phyloP scores from a whole-genome alignment of 108 stramenopile species.

The Cyclotella sp. region DNA sequence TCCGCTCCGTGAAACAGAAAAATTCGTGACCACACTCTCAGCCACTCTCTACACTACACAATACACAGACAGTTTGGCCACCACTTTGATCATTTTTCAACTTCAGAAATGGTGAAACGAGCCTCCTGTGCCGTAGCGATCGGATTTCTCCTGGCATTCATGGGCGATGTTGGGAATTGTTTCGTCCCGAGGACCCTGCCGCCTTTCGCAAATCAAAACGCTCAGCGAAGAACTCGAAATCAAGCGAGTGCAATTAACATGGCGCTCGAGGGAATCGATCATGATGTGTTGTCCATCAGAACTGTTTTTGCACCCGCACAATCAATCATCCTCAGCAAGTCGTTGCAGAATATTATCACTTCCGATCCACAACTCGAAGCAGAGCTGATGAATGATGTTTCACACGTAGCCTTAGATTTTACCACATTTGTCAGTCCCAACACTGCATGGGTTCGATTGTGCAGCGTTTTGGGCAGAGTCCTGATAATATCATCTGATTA shows the following conservation, averaged over 20 bases:
- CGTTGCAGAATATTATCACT: slow-evolving; percentile 17
- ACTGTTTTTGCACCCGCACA: background rate
- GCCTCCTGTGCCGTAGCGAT: no score
- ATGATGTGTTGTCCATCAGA: no score
- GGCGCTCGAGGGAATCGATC: background rate
- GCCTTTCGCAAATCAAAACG: no score
- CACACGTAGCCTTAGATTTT: slow-evolving; percentile 55
- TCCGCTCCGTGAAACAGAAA: no score
- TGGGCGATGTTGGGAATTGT: no score
- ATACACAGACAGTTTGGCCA: no score
- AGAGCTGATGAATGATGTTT: slow-evolving; percentile 46
- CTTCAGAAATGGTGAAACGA: no score
- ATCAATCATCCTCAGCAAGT: slow-evolving; percentile 3
- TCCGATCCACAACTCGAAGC: slow-evolving; percentile 48
- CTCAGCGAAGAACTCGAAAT: background rate
- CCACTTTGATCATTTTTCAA: no score
- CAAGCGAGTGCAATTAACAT: background rate
- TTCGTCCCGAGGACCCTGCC: no score
- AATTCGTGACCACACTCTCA: no score
- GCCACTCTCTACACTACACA: no score
- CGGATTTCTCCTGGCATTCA: no score
- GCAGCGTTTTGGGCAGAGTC: slow-evolving; percentile 44
- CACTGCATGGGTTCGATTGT: slow-evolving; percentile 42
- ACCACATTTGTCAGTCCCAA: slow-evolving; percentile 37
- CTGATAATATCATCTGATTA: slow-evolving; percentile 40